These are phyloP conservation scores for Alternaria panax DNA, from an alignment of 2,329 filamentous ascomycete species.

Conservation along the genomic window DNA sequence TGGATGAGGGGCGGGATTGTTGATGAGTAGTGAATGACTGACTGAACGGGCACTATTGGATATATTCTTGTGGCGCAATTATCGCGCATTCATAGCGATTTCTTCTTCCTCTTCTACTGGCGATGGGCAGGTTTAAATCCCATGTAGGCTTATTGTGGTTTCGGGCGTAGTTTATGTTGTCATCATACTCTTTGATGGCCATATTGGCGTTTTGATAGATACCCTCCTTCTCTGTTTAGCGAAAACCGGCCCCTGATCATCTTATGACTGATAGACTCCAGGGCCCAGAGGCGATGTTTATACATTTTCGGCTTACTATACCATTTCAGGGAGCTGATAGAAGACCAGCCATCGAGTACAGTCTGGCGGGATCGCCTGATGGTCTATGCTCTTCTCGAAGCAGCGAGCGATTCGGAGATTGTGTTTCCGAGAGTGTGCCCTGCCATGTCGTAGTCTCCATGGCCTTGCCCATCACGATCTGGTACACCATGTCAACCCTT, in stretches of 20 bases:
- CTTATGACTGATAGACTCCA: background rate
- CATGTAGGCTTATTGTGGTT: background rate
- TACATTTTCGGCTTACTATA: no score
- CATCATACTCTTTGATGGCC: background rate
- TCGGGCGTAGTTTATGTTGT: background rate
- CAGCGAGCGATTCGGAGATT: background rate
- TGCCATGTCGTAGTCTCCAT: no score
- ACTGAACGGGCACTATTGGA: background rate
- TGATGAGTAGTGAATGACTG: background rate
- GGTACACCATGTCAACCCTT: background rate
- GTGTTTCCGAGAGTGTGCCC: background rate
- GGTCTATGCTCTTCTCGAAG: background rate
- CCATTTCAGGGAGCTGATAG: no score
- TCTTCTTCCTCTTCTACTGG: background rate
- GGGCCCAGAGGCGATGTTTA: no score
- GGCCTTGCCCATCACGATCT: background rate
- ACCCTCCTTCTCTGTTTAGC: constrained; percentile 1
- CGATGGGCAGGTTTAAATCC: background rate
- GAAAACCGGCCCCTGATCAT: background rate
- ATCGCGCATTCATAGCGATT: background rate
- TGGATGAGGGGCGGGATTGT: constrained; percentile 1
- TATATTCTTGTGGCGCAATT: background rate
- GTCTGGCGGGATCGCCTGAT: background rate
- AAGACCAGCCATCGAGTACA: background rate
- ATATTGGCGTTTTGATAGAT: constrained; percentile 1